Evolutionary conservation across 306 rosid species (phyloP).

Genomic region (Quercus robur): DNA sequence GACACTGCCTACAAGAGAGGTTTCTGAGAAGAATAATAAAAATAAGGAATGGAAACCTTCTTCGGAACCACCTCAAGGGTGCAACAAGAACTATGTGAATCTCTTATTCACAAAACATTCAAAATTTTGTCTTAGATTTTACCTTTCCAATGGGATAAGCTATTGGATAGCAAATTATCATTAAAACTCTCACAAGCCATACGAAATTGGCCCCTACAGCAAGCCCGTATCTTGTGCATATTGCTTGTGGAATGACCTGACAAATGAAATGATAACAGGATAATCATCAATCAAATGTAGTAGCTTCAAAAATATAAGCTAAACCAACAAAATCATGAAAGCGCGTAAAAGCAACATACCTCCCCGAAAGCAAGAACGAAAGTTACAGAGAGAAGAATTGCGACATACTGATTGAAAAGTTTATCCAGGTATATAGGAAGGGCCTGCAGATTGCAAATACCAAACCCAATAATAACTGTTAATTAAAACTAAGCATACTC

Average conservation of each 20-base stretch:
- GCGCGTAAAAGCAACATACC: constrained; percentile 37
- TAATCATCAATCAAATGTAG: neutral
- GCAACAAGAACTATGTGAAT: neutral
- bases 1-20: neutral
- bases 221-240: constrained; percentile 91
- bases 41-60: neutral
- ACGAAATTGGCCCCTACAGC: constrained; percentile 87
- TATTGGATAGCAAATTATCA: constrained; percentile 89
- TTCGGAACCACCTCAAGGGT: neutral
- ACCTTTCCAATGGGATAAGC: constrained; percentile 97
- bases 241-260: constrained; percentile 97
- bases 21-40: neutral
- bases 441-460: constrained; percentile 61
- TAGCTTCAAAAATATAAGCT: constrained; percentile 1
- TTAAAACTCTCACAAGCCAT: constrained; percentile 75
- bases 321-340: neutral
- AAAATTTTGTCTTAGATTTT: constrained; percentile 14
- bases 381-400: constrained; percentile 90
- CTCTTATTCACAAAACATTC: neutral
- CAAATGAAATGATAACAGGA: neutral
- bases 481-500: constrained; percentile 10
- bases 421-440: constrained; percentile 91
- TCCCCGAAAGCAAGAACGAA: constrained; percentile 85
- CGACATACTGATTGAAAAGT: constrained; percentile 81
- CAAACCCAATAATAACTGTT: constrained; percentile 23